These are phyloP conservation scores for Cladosporium sp. DNA, from an alignment of 2,329 filamentous ascomycete genomes.

Conservation along the genomic window DNA sequence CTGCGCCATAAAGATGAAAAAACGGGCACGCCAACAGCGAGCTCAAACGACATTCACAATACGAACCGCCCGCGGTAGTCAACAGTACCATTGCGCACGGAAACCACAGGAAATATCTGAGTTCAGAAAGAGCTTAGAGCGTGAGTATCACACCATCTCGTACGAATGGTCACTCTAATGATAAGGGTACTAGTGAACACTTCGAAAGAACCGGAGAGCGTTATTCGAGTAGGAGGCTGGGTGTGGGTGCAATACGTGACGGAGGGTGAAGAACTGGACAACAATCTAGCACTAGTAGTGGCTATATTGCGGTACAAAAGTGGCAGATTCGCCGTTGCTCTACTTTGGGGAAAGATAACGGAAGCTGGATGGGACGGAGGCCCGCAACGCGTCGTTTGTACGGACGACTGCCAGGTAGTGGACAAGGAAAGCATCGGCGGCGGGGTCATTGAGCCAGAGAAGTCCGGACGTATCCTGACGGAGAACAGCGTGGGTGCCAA, in stretches of 20 bases:
- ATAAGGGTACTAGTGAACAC: slow-evolving; percentile 4
- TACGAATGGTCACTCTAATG: slow-evolving; percentile 2
- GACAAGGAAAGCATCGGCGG: slow-evolving; percentile 11
- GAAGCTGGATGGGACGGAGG: slow-evolving; percentile 6
- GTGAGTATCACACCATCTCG: slow-evolving; percentile 8
- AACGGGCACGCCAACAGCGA: neutral
- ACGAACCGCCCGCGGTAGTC: slow-evolving; percentile 9
- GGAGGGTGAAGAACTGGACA: slow-evolving; percentile 6
- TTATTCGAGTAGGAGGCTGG: slow-evolving; percentile 12
- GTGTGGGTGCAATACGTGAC: slow-evolving; percentile 12
- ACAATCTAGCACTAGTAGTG: slow-evolving; percentile 10
- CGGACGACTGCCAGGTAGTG: slow-evolving; percentile 13
- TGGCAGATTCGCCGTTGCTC: slow-evolving; percentile 4
- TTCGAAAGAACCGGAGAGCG: slow-evolving; percentile 10
- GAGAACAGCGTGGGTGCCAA: slow-evolving; percentile 6
- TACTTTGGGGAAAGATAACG: slow-evolving; percentile 12
- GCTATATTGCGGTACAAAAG: slow-evolving; percentile 6
- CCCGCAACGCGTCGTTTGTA: slow-evolving; percentile 11
- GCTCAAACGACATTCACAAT: slow-evolving; percentile 13
- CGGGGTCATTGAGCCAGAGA: slow-evolving; percentile 11
- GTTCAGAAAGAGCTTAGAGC: slow-evolving; percentile 3
- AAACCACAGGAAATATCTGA: slow-evolving; percentile 7
- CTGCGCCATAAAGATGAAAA: slow-evolving; percentile 11
- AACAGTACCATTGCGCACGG: slow-evolving; percentile 11
- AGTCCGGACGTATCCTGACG: slow-evolving; percentile 10